Evolutionary conservation across 768 basidiomycete species (phyloP).

Genomic region (Cyclocybe aegerita): DNA sequence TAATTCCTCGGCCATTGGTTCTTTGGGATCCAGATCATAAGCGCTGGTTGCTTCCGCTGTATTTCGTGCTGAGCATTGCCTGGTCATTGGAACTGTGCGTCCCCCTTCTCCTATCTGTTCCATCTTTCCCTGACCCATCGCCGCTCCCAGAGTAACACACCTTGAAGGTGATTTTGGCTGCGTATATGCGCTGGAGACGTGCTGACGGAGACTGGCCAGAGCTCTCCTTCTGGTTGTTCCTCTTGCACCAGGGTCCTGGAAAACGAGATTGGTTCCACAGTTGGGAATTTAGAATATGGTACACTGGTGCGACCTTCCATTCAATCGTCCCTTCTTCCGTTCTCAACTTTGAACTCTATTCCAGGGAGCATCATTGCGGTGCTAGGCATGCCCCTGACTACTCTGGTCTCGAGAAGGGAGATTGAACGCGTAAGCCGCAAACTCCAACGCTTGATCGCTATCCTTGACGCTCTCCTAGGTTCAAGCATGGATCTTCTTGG

Average conservation of each 20-base stretch:
- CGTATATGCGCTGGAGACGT: neutral
- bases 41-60: conserved; percentile 64
- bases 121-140: too few species aligned
- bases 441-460: conserved; percentile 1
- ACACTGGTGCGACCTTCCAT: conserved; percentile 30
- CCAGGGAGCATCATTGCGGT: conserved; percentile 64
- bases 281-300: conserved; percentile 78
- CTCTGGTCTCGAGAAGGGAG: conserved; percentile 55
- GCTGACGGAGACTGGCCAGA: conserved; percentile 38
- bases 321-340: neutral
- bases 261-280: conserved; percentile 78
- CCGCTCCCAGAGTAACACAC: too few species aligned
- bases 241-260: conserved; percentile 72
- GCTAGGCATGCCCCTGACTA: conserved; percentile 71
- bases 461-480: conserved; percentile 39
- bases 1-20: conserved; percentile 55
- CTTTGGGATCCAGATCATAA: conserved; percentile 46
- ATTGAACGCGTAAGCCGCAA: conserved; percentile 50
- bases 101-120: conserved; percentile 4
- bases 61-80: conserved; percentile 66
- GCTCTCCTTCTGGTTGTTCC: conserved; percentile 80
- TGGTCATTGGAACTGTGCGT: conserved; percentile 81
- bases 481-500: conserved; percentile 73
- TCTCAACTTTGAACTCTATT: neutral
- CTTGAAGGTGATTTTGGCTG: conserved; percentile 58